phyloP scores from a whole-genome alignment of 2,329 filamentous ascomycete species.

The Nemania diffusa region DNA sequence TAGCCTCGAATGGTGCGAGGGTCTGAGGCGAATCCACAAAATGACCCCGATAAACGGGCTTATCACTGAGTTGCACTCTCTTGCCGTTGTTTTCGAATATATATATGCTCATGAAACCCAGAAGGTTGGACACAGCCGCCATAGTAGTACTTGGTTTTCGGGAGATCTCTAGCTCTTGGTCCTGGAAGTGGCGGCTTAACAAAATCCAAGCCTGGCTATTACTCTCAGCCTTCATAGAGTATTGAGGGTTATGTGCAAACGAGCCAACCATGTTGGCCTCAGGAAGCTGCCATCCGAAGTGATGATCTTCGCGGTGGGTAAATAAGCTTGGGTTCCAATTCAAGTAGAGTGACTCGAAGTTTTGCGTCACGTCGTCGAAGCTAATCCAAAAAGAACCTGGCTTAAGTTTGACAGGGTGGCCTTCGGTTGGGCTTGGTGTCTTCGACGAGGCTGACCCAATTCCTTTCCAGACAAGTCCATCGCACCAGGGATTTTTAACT shows the following conservation, averaged over 20 bases:
- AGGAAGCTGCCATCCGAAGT: slow-evolving; percentile 82
- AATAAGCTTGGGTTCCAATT: slow-evolving; percentile 97
- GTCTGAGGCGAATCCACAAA: slow-evolving; percentile 96
- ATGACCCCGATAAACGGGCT: slow-evolving; percentile 77
- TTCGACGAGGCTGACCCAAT: slow-evolving; percentile 50
- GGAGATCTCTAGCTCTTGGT: slow-evolving; percentile 68
- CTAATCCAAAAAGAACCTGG: slow-evolving; percentile 95
- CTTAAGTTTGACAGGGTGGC: slow-evolving; percentile 50
- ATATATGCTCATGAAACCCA: slow-evolving; percentile 89
- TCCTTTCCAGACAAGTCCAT: slow-evolving; percentile 79
- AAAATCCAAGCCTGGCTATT: slow-evolving; percentile 82
- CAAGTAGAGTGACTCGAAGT: slow-evolving; percentile 95
- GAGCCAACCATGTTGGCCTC: slow-evolving; percentile 61
- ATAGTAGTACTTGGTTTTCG: slow-evolving; percentile 54
- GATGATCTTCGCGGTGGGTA: slow-evolving; percentile 82
- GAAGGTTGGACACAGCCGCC: slow-evolving; percentile 61
- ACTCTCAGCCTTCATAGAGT: slow-evolving; percentile 69
- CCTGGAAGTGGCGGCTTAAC: slow-evolving; percentile 85
- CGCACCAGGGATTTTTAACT: slow-evolving; percentile 96
- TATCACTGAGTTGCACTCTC: slow-evolving; percentile 78
- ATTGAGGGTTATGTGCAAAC: slow-evolving; percentile 75
- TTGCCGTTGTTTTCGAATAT: slow-evolving; percentile 78
- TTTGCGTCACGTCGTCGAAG: slow-evolving; percentile 85
- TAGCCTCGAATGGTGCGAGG: slow-evolving; percentile 76
- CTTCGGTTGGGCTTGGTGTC: slow-evolving; percentile 28